These are phyloP conservation scores for Penicillium antarcticum DNA, from an alignment of 495 filamentous ascomycete species.

Conservation along the genomic window DNA sequence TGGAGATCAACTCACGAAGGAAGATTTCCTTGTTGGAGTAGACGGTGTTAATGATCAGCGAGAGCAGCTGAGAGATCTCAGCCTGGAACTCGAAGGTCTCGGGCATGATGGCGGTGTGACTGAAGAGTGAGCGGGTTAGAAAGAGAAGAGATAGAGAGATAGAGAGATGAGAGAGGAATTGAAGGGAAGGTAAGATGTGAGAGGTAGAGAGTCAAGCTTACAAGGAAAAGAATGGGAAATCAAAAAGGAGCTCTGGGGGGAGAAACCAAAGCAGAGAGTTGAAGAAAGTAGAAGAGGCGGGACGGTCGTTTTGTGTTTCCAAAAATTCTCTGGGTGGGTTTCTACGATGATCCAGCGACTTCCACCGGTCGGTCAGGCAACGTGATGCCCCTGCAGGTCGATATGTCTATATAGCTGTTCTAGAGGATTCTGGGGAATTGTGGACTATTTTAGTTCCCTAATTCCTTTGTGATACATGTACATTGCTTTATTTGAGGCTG, in stretches of 20 bases:
- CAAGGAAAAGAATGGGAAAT: constrained; percentile 9
- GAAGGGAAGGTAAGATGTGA: constrained; percentile 1
- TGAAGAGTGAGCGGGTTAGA: constrained; percentile 4
- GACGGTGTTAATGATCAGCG: constrained; percentile 99
- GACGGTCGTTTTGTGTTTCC: constrained; percentile 32
- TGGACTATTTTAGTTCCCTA: neutral
- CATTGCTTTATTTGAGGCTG: neutral
- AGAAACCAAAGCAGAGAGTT: constrained; percentile 24
- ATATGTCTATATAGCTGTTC: constrained; percentile 12
- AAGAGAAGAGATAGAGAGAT: constrained; percentile 1
- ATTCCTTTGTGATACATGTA: neutral
- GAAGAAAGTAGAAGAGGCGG: constrained; percentile 11
- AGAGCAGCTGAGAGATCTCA: constrained; percentile 99
- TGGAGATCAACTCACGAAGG: constrained; percentile 95
- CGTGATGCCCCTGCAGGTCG: constrained; percentile 4
- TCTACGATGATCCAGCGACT: constrained; percentile 48
- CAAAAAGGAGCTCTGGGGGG: constrained; percentile 14
- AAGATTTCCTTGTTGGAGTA: constrained; percentile 99
- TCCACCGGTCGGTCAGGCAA: constrained; percentile 35
- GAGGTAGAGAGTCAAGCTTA: constrained; percentile 6
- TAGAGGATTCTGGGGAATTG: constrained; percentile 20
- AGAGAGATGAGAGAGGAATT: constrained; percentile 4
- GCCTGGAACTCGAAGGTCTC: constrained; percentile 99
- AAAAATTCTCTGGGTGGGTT: constrained; percentile 34
- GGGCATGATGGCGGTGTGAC: constrained; percentile 62